phyloP scores from a whole-genome alignment of 371 early-diverging fungal species.

The Neoconidiobolus thromboides region DNA sequence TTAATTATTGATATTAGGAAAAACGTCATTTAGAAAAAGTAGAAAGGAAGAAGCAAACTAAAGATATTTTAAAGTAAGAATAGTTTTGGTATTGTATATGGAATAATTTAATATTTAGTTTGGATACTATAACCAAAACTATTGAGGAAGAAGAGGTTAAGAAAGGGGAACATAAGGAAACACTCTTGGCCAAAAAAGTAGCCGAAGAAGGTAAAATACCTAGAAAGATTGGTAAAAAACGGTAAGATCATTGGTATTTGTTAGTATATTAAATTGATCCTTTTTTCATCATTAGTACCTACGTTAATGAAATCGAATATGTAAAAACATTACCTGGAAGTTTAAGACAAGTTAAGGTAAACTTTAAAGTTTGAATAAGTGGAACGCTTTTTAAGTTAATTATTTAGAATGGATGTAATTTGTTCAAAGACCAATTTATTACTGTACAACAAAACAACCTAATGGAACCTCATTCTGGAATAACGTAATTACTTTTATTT shows the following conservation, averaged over 20 bases:
- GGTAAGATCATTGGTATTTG: slow-evolving; percentile 14
- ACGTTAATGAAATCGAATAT: not conserved
- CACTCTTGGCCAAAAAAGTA: no score
- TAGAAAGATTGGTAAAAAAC: no score
- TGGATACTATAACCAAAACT: no score
- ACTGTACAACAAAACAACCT: slow-evolving; percentile 70
- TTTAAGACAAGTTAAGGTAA: slow-evolving; percentile 23
- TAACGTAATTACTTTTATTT: slow-evolving; percentile 13
- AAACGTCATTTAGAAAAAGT: slow-evolving; percentile 11
- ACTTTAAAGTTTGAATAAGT: not conserved
- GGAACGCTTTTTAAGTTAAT: not conserved
- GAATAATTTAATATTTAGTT: no score
- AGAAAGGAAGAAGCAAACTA: slow-evolving; percentile 14
- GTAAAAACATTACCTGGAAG: slow-evolving; percentile 31
- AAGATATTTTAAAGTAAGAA: no score
- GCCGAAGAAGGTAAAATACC: no score
- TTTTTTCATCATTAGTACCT: not conserved
- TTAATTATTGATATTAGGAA: not conserved
- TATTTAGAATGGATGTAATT: slow-evolving; percentile 64
- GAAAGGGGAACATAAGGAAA: no score
- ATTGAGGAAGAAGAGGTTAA: no score
- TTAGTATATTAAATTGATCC: slow-evolving; percentile 8
- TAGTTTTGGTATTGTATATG: no score
- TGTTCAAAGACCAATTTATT: slow-evolving; percentile 59
- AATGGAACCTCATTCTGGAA: slow-evolving; percentile 57